Evolutionary conservation across 768 basidiomycete species (phyloP), one percentile per base, ranked within the genome.

Genomic region (Tricholoma saponaceum): DNA sequence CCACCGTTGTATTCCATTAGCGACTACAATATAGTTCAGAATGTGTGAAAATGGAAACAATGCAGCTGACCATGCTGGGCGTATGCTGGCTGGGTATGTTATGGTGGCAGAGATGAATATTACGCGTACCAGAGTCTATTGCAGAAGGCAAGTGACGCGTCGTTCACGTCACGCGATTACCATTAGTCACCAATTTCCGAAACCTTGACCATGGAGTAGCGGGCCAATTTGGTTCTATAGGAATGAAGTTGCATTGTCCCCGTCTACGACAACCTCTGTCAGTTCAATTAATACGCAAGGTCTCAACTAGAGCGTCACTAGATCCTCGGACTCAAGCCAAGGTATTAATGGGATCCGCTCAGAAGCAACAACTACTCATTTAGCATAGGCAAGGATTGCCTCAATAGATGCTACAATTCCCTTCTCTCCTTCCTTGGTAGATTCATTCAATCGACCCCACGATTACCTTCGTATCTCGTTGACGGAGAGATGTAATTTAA

Each of bases 1-100:
- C 97, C 97, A 78, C 95, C 95, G 81, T 97, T 98, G 61, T 87
- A 79, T 74, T 92, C 83, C 90, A 96, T 90, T 65, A 90, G 86
- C 69, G 92, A 94, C 92, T 94, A 60, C 26, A n/a, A 35, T 10
- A 52, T 2, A 26, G 7, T 41, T 72, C 33, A 72, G 61, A 37
- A 5, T 39, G 9, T n/a, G 18, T 20, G 8, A 14, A 20, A 13
- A 22, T 25, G 13, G 43, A 26, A 16, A 9, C 10, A 51, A 2
- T 33, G 26, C 20, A 25, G 59, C 76, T 58, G 51, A 79, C 80
- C 79, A 79, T 81, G 65, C 69, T 76, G 66, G 62, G 56, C 52
- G 59, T 56, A 56, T 41, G 50, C 43, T 60, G 65, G 64, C 57
- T 54, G 57, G 55, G 59, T 56, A 55, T 46, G 52, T 44, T 60